Evolutionary conservation across 2,329 filamentous ascomycete species (phyloP).

Genomic region (Sclerotinia sclerotiorum): DNA sequence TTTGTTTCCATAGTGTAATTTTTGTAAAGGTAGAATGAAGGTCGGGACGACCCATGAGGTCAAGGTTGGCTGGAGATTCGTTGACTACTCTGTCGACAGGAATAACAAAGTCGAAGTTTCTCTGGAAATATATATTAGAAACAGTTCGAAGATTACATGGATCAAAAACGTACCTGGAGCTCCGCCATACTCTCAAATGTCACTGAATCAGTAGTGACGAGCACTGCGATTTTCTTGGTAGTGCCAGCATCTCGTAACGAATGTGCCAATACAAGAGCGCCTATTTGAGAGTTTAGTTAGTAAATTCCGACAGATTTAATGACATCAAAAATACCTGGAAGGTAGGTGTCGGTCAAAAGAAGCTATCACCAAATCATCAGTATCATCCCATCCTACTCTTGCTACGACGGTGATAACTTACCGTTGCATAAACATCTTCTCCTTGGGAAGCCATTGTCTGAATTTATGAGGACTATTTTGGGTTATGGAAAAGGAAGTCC

Average conservation of each 20-base stretch:
- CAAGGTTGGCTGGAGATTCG: conserved; percentile 74
- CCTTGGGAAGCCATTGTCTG: conserved; percentile 44
- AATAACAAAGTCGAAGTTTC: conserved; percentile 84
- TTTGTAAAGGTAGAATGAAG: conserved; percentile 94
- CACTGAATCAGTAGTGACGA: conserved; percentile 79
- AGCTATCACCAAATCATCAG: conserved; percentile 58
- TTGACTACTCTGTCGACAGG: conserved; percentile 80
- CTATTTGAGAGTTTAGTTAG: conserved; percentile 43
- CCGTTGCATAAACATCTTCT: conserved; percentile 67
- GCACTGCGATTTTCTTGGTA: conserved; percentile 77
- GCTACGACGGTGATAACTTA: conserved; percentile 38
- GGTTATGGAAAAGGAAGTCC: too few species aligned
- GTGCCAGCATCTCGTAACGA: conserved; percentile 90
- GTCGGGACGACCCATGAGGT: conserved; percentile 88
- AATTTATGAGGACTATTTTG: conserved; percentile 11
- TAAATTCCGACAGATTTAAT: conserved; percentile 23
- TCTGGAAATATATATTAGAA: conserved; percentile 49
- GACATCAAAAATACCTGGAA: conserved; percentile 67
- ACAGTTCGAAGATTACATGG: background rate
- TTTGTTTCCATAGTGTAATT: conserved; percentile 89
- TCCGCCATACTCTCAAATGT: conserved; percentile 73
- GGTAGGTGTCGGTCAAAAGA: conserved; percentile 85
- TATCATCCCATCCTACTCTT: conserved; percentile 24
- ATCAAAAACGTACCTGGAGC: conserved; percentile 61
- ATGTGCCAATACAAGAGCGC: conserved; percentile 89